A percentile compares a stretch with the other conserved stretches of the same genome.
Conservation (phyloP, 495 filamentous ascomycete genomes). For the Astrothelium macrocarpum region DNA sequence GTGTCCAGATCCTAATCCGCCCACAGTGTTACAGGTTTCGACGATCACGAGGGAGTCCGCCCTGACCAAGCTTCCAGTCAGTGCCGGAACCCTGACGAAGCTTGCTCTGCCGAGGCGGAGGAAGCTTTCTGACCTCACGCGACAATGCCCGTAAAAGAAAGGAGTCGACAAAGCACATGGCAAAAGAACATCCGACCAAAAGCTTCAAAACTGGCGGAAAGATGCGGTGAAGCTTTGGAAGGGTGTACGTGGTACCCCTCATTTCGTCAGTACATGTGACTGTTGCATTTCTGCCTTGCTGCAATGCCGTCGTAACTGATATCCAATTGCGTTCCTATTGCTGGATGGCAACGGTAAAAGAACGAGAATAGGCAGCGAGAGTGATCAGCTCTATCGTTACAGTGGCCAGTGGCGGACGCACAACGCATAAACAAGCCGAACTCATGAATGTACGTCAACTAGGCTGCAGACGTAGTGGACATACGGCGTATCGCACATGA, state of each 20-base stretch:
- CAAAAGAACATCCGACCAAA: not conserved
- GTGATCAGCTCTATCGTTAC: not conserved
- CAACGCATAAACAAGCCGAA: not conserved
- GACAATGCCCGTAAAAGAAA: not conserved
- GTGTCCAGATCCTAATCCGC: not conserved
- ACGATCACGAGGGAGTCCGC: not conserved
- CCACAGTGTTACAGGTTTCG: not conserved
- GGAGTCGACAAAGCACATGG: not conserved
- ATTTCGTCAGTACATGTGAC: conserved; percentile 3
- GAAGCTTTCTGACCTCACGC: not conserved
- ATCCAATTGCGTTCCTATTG: not conserved
- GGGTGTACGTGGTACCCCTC: not conserved
- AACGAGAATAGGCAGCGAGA: not conserved
- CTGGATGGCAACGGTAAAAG: not conserved
- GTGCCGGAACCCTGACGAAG: not conserved
- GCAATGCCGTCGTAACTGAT: not conserved
- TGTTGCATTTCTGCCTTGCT: conserved; percentile 2
- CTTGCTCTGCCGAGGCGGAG: not conserved
- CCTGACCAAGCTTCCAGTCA: not conserved
- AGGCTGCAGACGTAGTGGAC: conserved; percentile 1
- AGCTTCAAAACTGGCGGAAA: not conserved
- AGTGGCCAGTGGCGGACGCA: not conserved
- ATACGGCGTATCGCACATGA: conserved; percentile 3
- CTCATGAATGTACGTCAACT: not conserved
- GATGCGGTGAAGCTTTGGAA: not conserved